Evolutionary conservation across 352 stramenopile species (phyloP), one percentile per base, ranked within the genome.

Genomic region (Pelagophyceae sp.): DNA sequence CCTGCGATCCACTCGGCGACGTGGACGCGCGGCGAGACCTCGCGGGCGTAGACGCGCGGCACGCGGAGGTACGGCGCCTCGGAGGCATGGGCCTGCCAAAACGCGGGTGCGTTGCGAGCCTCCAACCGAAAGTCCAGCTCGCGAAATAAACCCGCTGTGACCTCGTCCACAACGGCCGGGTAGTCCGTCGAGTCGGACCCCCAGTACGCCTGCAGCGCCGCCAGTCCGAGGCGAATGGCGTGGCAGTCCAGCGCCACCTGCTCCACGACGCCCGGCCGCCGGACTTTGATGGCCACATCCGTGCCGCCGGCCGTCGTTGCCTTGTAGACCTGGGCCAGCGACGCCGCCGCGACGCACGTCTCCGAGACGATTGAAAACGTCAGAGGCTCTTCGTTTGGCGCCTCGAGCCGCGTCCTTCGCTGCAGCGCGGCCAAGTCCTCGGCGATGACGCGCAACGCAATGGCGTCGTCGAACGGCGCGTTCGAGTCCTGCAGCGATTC

Each of bases 51-150:
- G 17, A 31, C 67, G 0, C 67, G 33, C 5, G 67, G 67, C 35
- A 58, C 37, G 67, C 67, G 67, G 1, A 74, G 67, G 67, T 74
- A 74, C 1, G 33, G 11, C 35, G 67, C 67, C 5, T 5, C 20
- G 40, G 29, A 3, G 2, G 2, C 2, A 45, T 76, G 71, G 11
- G 50, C 71, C 17, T 50, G 17, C 67, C 67, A 74, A 31, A 76
- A 76, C 5, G 5, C 20, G 1, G 51, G 11, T 5, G 71, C 71
- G n/a, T 63, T 76, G 40, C 1, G 2, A 5, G 45, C 71, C 71
- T 76, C 71, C 20, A 38, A 1, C 15, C 71, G 71, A 76, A 76
- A 76, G 38, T 76, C 71, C 2, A 76, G 38, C 51, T 76, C 71
- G n/a, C 71, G 71, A 29, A 76, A 67, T 0, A 76, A n/a, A 6